Evolutionary conservation across 495 filamentous ascomycete genomes (phyloP), one percentile per base, ranked within the genome.

Genomic region (Xylaria flabelliformis): DNA sequence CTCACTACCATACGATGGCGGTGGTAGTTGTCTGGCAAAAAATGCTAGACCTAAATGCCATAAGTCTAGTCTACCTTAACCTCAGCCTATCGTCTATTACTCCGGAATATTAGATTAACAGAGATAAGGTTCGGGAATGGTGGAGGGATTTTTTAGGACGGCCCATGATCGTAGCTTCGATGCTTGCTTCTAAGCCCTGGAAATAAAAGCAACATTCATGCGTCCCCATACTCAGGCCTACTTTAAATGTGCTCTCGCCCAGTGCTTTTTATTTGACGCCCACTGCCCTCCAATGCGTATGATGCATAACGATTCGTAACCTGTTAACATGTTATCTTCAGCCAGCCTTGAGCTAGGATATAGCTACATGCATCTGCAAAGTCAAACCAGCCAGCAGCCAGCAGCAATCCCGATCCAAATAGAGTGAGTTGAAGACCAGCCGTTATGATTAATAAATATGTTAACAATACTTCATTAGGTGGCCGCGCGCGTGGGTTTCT

Each of bases 131-230:
- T 15, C 13, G 7, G 42, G 50, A 8, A 67, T 10, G 15, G 17
- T 10, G 19, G 21, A 32, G 24, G 44, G 12, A 7, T 53, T 39
- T n/a, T 61, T n/a, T 39, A 4, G 32, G 53, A 9, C 1, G 29
- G 29, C 19, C 32, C n/a, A 67, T 21, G 39, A 15, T 17, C 0
- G 32, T 67, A 39, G 46, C 64, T 67, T n/a, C 17, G 39, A 13
- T n/a, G 44, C 48, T 53, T 53, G 44, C 64, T 53, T 24, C 26
- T 65, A 36, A 67, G 46, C 46, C 41, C 41, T 10, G 1, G 15
- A 50, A 65, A 51, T 67, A 24, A 67, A 67, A 67, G 48, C 64
- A 67, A 53, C 32, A 39, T 48, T 51, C 41, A 67, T 51, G 64
- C n/a, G 64, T 53, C 44, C 48, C n/a, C 64, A 67, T 67, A 41